These are phyloP conservation scores for Piper longum DNA, from an alignment of 164 flowering plant species.

Conservation along the genomic window DNA sequence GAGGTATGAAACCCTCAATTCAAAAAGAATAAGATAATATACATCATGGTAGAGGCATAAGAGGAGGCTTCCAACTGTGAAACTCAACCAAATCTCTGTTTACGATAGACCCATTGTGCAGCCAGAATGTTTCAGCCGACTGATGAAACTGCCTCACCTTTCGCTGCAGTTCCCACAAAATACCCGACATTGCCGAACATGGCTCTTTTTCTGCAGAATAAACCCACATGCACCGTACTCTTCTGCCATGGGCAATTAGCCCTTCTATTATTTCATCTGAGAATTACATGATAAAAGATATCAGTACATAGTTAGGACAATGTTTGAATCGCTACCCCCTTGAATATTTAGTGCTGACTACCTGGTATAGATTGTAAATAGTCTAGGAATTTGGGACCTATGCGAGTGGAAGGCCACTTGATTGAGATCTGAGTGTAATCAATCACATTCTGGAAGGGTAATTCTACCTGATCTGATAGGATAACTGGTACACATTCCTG, in stretches of 20 bases:
- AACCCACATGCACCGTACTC: constrained; percentile 68
- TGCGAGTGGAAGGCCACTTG: constrained; percentile 80
- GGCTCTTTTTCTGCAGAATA: constrained; percentile 53
- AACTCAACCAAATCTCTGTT: constrained; percentile 45
- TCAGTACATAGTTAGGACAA: background rate
- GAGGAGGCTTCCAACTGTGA: constrained; percentile 56
- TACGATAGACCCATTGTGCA: constrained; percentile 68
- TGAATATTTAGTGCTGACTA: constrained; percentile 5
- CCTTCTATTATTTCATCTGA: constrained; percentile 59
- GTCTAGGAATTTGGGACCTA: constrained; percentile 55
- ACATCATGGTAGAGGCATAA: constrained; percentile 68
- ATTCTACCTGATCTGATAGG: constrained; percentile 83
- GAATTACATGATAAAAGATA: background rate
- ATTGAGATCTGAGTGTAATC: constrained; percentile 78
- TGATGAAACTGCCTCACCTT: constrained; percentile 82
- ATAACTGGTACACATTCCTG: constrained; percentile 97
- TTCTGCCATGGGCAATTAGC: constrained; percentile 63
- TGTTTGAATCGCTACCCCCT: too few relatives aligned
- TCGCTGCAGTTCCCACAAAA: constrained; percentile 89
- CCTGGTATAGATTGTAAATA: constrained; percentile 86
- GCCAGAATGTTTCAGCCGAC: constrained; percentile 89
- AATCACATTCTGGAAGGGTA: constrained; percentile 81
- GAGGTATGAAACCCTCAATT: too few relatives aligned
- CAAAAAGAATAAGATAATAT: background rate
- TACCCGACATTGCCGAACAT: constrained; percentile 71